Base-by-base conservation (phyloP, 1,139 yeast genomes). In the Yamadazyma trypodendri region DNA sequence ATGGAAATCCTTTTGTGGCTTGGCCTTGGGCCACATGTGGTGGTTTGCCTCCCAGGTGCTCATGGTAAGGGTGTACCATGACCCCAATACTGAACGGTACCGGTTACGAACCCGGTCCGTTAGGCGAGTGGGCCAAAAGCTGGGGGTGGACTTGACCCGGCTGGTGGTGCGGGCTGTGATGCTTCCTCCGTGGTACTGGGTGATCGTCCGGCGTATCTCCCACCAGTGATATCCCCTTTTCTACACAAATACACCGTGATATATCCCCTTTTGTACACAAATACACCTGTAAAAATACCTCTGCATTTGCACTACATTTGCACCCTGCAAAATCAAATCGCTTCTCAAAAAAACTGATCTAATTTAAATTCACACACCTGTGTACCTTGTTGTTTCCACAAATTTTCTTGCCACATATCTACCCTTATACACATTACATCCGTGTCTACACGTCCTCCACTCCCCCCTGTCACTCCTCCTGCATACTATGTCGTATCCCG, bases 131-230 rank as follows among this genome's bases (percentile, higher is more conserved):
- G 35, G 22, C 41, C 44, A 20, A 28, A 24, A 10, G 21, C 41
- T 8, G 37, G 36, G 6, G 2, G 18, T 41, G 14, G 55, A 51
- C 37, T 13, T 45, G 17, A 38, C 49, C 8, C 48, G 47, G 32
- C 49, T 44, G 8, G 10, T 44, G 8, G 27, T 55, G 18, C 38
- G 46, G 10, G n/a, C 39, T 14, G 18, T 61, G 3, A 35, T 63
- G 28, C 39, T 65, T n/a, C 74, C 74, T 3, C 72, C 72, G 0
- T 67, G 73, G 72, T 65, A 68, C 44, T 28, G 31, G 31, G 8
- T 10, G 13, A 15, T 28, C 14, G 12, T 24, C 28, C n/a, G n/a
- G 9, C 12, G n/a, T 12, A 23, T 23, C 9, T 20, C 22, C n/a
- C n/a, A n/a, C n/a, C n/a, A n/a, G n/a, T n/a, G n/a, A n/a, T n/a